Evolutionary conservation across 495 filamentous ascomycete species (phyloP), one percentile per base, ranked within the genome.

Genomic region (Neurospora sp.): DNA sequence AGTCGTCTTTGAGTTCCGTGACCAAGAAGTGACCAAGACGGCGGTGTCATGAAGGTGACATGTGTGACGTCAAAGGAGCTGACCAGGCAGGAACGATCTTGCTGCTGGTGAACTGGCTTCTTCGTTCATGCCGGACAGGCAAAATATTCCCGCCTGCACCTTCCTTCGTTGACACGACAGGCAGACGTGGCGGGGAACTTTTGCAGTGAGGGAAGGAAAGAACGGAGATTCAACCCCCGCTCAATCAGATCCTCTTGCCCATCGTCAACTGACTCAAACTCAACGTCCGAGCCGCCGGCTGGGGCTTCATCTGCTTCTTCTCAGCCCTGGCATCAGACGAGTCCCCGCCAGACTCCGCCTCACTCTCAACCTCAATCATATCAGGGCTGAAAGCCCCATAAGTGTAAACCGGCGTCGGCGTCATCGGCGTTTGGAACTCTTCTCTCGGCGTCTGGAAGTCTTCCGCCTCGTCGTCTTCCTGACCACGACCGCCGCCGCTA

Each of bases 261-360:
- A 85, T 72, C 22, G 86, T 87, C 68, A 87, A 73, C 76, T 86
- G 85, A 61, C 86, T 85, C 48, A 88, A 71, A 41, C 83, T 85
- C 74, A 87, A 73, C 31, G 86, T 86, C 71, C 83, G 73, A 31
- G 84, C 82, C 5, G 83, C 80, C 35, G 35, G 35, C 35, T 37
- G 35, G 35, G 35, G 35, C 73, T 82, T 83, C 72, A 76, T 83
- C 59, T 82, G 78, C 73, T 78, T 77, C 39, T 18, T 65, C 27
- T 65, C 53, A 27, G 53, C 53, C 53, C 53, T 65, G 14, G 53
- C 31, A 65, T 65, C 53, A 35, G 12, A 35, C 14, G 78, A 77
- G n/a, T 82, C 80, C n/a, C 76, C 78, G 2, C 71, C 71, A n/a
- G 73, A 74, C 1, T 42, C 70, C 4, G 48, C 71, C 46, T 73